Base-by-base conservation (phyloP, 176 grass and related monocot genomes). In the Aechmea fasciata region DNA sequence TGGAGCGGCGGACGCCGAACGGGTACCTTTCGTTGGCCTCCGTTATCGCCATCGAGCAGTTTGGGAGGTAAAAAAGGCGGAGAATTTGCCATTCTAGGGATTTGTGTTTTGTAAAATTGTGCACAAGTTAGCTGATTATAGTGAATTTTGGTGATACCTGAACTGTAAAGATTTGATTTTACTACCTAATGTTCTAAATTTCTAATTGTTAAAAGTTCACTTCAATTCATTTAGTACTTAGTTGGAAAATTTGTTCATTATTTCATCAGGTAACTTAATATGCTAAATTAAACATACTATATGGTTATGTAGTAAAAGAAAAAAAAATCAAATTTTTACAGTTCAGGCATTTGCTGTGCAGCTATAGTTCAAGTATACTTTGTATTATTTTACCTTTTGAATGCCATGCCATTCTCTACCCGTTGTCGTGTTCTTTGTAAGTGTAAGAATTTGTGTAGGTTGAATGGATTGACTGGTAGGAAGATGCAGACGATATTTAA, bases 401-500 rank as follows among this genome's bases (percentile, higher is more conserved):
- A 41, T 41, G 33, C 33, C 6, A 41, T 1, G 33, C 33, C 33
- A 41, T 41, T 41, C 5, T 5, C 33, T 41, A 41, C 33, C 4
- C 3, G 33, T 41, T 5, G 33, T 41, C 33, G 0, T 54, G 47
- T 47, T 68, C 70, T 69, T 22, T 69, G 24, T 54, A 65, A 47
- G 17, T 69, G 65, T 63, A 69, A 87, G 67, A 0, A 57, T 81
- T 84, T 81, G 11, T 11, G 66, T 76, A 97, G 93, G 83, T 87
- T 92, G 84, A 85, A 85, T 83, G 89, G 89, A 52, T 69, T 92
- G 70, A 92, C 89, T 2, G 93, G 89, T 52, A 79, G 76, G 53
- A 76, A 97, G 83, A 78, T 92, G 77, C 89, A 97, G 52, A 87
- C 82, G 65, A 85, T 87, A 57, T 97, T 92, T 64, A 80, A 81